Percentiles rank a stretch among this genome's conserved stretches.
phyloP scores from a whole-genome alignment of 2,329 filamentous ascomycete genomes.

The Aspergillus sp. region DNA sequence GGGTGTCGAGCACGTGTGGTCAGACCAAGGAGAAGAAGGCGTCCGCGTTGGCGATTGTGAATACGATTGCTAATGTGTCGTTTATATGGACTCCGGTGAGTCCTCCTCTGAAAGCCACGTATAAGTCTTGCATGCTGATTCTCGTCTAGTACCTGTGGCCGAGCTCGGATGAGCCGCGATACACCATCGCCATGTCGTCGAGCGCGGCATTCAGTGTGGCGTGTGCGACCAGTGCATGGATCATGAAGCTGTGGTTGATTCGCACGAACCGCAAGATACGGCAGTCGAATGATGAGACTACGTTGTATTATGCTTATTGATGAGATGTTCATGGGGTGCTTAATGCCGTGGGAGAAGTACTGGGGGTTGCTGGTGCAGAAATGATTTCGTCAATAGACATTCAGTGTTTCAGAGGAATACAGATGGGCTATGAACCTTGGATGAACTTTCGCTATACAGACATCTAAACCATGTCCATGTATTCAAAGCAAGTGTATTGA shows the following conservation, averaged over 20 bases:
- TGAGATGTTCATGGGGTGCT: too few species aligned
- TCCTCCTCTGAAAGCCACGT: background rate
- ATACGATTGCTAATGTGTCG: constrained; percentile 38
- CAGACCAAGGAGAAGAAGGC: constrained; percentile 46
- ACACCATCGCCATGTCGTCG: constrained; percentile 17
- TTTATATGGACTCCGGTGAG: constrained; percentile 35
- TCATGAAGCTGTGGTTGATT: constrained; percentile 16
- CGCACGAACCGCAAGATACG: constrained; percentile 17
- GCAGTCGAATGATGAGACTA: constrained; percentile 14
- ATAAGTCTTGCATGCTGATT: background rate
- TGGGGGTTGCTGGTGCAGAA: too few species aligned
- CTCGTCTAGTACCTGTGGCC: constrained; percentile 31
- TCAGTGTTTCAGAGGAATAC: too few species aligned
- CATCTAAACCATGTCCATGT: background rate
- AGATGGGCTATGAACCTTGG: too few species aligned
- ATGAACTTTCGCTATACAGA: too few species aligned
- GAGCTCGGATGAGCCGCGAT: constrained; percentile 18
- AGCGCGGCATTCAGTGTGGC: constrained; percentile 16
- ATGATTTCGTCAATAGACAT: too few species aligned
- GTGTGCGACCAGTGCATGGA: constrained; percentile 14
- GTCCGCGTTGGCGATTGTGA: constrained; percentile 41
- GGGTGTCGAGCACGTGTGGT: constrained; percentile 42
- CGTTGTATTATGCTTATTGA: constrained; percentile 17
- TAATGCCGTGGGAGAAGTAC: too few species aligned
- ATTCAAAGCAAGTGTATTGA: background rate